phyloP scores from a whole-genome alignment of 495 filamentous ascomycete species.

The Xylona heveae region DNA sequence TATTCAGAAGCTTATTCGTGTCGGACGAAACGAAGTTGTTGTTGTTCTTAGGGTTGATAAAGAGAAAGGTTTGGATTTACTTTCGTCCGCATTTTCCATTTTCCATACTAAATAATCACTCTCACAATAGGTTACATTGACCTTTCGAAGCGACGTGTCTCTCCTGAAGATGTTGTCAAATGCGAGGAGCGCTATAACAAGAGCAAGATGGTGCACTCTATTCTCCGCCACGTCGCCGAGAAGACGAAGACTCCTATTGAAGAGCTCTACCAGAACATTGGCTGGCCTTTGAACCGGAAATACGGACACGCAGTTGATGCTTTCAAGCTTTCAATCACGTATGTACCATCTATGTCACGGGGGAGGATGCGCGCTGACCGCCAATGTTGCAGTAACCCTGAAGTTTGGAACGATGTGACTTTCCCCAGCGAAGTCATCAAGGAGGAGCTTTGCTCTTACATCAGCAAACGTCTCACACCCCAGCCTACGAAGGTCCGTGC shows the following conservation, averaged over 20 bases:
- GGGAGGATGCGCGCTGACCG: background rate
- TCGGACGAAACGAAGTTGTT: slow-evolving; percentile 93
- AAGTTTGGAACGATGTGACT: slow-evolving; percentile 78
- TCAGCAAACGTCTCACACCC: slow-evolving; percentile 85
- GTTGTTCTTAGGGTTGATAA: slow-evolving; percentile 97
- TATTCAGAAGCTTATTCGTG: slow-evolving; percentile 97
- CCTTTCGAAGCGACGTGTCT: slow-evolving; percentile 92
- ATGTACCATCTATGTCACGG: slow-evolving; percentile 7
- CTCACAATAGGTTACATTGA: slow-evolving; percentile 65
- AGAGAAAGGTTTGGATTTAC: slow-evolving; percentile 52
- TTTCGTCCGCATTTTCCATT: background rate
- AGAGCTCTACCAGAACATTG: slow-evolving; percentile 78
- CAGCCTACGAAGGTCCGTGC: slow-evolving; percentile 96
- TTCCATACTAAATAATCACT: background rate
- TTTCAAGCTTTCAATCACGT: slow-evolving; percentile 98
- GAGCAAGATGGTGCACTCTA: slow-evolving; percentile 95
- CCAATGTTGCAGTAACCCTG: slow-evolving; percentile 47
- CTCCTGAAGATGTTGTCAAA: slow-evolving; percentile 90
- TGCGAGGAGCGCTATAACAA: slow-evolving; percentile 99
- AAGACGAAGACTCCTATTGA: slow-evolving; percentile 88
- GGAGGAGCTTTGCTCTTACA: slow-evolving; percentile 77
- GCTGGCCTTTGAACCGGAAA: slow-evolving; percentile 92
- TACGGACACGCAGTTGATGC: slow-evolving; percentile 94
- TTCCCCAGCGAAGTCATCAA: slow-evolving; percentile 77
- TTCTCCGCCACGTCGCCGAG: slow-evolving; percentile 94